phyloP scores from a whole-genome alignment of 2,329 filamentous ascomycete genomes.

The Dactylonectria estremocensis region DNA sequence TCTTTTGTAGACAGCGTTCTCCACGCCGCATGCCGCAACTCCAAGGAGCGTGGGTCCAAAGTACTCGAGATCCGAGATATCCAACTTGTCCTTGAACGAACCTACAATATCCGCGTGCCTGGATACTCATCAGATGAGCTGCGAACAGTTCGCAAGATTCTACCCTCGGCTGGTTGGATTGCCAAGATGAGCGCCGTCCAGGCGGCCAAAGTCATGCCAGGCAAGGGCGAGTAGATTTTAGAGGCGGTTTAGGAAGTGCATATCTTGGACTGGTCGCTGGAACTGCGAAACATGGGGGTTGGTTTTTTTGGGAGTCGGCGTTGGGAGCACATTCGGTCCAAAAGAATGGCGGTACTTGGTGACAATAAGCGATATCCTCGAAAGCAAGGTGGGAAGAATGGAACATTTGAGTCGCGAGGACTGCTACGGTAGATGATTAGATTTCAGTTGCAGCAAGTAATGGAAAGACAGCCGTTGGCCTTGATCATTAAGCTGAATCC shows the following conservation, averaged over 20 bases:
- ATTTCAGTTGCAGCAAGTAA: constrained; percentile 5
- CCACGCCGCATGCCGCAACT: constrained; percentile 87
- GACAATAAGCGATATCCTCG: constrained; percentile 25
- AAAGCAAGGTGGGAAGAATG: constrained; percentile 23
- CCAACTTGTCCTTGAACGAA: constrained; percentile 85
- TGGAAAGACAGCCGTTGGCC: neutral
- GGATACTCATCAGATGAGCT: constrained; percentile 96
- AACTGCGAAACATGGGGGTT: neutral
- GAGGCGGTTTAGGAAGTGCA: neutral
- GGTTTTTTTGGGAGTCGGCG: constrained; percentile 37
- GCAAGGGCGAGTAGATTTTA: constrained; percentile 66
- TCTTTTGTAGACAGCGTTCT: constrained; percentile 96
- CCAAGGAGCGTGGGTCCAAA: constrained; percentile 92
- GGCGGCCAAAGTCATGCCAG: constrained; percentile 86
- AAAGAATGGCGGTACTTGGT: constrained; percentile 34
- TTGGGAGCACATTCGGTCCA: constrained; percentile 44
- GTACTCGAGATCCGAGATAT: constrained; percentile 91
- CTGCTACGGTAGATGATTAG: neutral
- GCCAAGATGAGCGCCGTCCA: constrained; percentile 98
- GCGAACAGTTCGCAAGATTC: constrained; percentile 92
- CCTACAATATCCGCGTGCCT: constrained; percentile 92
- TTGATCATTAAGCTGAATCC: neutral
- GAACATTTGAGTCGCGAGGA: constrained; percentile 10
- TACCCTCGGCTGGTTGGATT: constrained; percentile 90
- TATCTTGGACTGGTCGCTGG: neutral